Evolutionary conservation across 768 basidiomycete species (phyloP).

Genomic region (Pleurotus tuoliensis): DNA sequence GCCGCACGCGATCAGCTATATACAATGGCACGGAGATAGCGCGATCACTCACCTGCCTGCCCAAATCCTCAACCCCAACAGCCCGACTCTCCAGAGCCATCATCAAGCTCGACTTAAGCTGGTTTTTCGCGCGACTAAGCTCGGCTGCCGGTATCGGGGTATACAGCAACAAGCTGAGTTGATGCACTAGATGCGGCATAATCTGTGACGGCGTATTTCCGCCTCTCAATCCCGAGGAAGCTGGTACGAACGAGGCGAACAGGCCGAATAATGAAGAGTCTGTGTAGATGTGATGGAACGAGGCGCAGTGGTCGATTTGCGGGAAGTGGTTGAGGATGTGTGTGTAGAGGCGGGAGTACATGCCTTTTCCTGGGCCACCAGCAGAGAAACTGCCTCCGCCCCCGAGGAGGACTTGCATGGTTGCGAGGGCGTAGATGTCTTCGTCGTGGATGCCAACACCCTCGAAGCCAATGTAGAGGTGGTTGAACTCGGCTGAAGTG

Average conservation of each 20-base stretch:
- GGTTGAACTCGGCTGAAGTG: conserved; percentile 71
- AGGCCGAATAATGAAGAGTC: conserved; percentile 93
- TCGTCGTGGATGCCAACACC: conserved; percentile 87
- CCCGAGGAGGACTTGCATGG: conserved; percentile 91
- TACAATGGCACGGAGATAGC: background rate
- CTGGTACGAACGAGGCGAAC: conserved; percentile 79
- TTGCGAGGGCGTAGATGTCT: conserved; percentile 90
- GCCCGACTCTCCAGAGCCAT: conserved; percentile 92
- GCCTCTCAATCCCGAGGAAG: conserved; percentile 47
- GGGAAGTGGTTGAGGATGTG: conserved; percentile 94
- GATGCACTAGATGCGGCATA: conserved; percentile 81
- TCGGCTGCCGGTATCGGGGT: conserved; percentile 62
- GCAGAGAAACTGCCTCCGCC: conserved; percentile 97
- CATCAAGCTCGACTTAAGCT: conserved; percentile 87
- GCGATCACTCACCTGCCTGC: conserved; percentile 64
- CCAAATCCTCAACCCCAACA: conserved; percentile 85
- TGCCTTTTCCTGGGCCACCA: conserved; percentile 96
- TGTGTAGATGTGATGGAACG: conserved; percentile 96
- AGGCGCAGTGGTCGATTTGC: conserved; percentile 90
- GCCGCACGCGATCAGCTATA: conserved; percentile 6
- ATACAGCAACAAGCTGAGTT: conserved; percentile 80
- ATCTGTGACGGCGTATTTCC: conserved; percentile 69
- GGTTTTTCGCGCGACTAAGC: conserved; percentile 87
- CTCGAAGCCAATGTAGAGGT: conserved; percentile 91
- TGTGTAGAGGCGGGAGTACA: conserved; percentile 97